A percentile compares a stretch with the other conserved stretches of the same genome.
These are phyloP conservation scores for Hamamelis virginiana DNA, from an alignment of 164 flowering plant species.

Conservation along the genomic window DNA sequence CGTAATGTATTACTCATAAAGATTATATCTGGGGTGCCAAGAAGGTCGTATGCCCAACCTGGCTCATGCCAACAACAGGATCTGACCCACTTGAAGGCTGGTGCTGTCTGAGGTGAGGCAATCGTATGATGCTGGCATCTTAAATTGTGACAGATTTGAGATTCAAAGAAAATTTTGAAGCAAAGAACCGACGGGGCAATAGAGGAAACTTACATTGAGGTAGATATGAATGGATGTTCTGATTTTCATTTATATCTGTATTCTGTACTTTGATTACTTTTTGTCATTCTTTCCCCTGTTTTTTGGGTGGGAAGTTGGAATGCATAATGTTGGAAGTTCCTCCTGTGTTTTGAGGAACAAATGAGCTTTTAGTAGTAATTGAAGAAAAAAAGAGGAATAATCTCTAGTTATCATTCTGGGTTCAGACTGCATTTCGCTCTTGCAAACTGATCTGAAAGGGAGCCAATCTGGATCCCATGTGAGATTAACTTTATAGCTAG, in stretches of 20 bases:
- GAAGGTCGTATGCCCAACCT: neutral
- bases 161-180: neutral
- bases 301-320: neutral
- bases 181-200: neutral
- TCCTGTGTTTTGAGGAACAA: neutral
- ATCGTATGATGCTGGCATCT: neutral
- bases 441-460: neutral
- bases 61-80: neutral
- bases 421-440: neutral
- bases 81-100: neutral
- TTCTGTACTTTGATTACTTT: neutral
- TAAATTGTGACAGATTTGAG: neutral
- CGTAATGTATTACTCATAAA: conserved; percentile 9
- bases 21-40: conserved; percentile 12
- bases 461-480: too few relatives aligned
- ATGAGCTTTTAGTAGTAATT: conserved; percentile 2
- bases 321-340: neutral
- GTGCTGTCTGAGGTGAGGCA: neutral
- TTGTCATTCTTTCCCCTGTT: neutral
- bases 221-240: neutral
- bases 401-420: too few relatives aligned
- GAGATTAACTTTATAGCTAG: too few relatives aligned
- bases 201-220: neutral
- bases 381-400: neutral
- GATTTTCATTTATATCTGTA: neutral